Conservation (phyloP, 2,329 filamentous ascomycete genomes). For the Arthrobotrys iridis region DNA sequence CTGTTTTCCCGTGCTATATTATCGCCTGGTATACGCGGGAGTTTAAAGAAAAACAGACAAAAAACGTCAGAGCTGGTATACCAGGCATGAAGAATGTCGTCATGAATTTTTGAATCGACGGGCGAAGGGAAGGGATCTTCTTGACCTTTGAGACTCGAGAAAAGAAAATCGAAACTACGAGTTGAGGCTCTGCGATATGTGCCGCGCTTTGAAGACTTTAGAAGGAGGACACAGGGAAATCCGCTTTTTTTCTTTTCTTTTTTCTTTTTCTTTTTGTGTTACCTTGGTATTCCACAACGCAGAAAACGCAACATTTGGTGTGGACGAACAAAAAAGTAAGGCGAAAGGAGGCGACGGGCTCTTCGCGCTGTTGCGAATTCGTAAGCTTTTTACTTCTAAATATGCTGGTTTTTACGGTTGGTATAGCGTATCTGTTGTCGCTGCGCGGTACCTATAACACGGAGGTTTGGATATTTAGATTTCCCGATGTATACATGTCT, state of each 20-base stretch:
- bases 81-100: too few species aligned
- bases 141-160: neutral
- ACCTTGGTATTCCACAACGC: conserved; percentile 7
- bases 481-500: too few species aligned
- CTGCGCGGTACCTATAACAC: too few species aligned
- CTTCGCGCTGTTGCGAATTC: neutral
- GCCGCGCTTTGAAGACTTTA: too few species aligned
- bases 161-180: neutral
- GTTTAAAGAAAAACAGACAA: too few species aligned
- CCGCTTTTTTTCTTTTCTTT: too few species aligned
- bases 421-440: too few species aligned
- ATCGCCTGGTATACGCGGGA: neutral
- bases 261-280: neutral
- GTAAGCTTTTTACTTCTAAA: neutral
- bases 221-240: too few species aligned
- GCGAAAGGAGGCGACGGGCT: conserved; percentile 3
- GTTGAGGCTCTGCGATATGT: conserved; percentile 2
- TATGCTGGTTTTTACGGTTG: neutral
- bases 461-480: too few species aligned
- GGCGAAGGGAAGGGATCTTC: neutral
- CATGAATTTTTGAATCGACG: too few species aligned
- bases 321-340: neutral
- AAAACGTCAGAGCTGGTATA: too few species aligned
- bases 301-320: neutral
- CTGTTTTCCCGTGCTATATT: neutral